Evolutionary conservation across 225 moss, liverwort and hornwort genomes (phyloP).

Genomic region (Polytrichum commune): DNA sequence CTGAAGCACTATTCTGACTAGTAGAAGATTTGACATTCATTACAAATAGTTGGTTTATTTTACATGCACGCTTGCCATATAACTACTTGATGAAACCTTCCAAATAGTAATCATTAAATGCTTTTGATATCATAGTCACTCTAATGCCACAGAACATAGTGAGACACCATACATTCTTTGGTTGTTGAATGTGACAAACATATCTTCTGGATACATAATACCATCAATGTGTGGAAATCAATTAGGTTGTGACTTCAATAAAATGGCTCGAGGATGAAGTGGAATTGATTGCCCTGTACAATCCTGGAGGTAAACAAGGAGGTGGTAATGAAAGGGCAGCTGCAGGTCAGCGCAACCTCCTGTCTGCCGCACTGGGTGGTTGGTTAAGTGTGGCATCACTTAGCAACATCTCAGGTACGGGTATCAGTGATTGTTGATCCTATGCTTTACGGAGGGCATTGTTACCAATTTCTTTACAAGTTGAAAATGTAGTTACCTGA

Average conservation of each 20-base stretch:
- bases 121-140: no score
- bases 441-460: slow-evolving; percentile 7
- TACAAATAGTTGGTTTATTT: no score
- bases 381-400: slow-evolving; percentile 52
- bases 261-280: slow-evolving; percentile 86
- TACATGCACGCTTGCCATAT: no score
- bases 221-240: neutral
- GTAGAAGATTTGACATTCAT: no score
- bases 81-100: no score
- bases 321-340: slow-evolving; percentile 59
- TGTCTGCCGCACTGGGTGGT: slow-evolving; percentile 65
- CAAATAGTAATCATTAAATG: no score
- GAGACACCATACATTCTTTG: no score
- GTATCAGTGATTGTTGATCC: slow-evolving; percentile 5
- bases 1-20: no score
- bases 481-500: no score
- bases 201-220: no score
- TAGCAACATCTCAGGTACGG: slow-evolving; percentile 70
- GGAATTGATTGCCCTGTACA: slow-evolving; percentile 69
- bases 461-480: neutral
- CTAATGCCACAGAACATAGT: no score
- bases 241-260: slow-evolving; percentile 72
- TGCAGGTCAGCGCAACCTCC: slow-evolving; percentile 55
- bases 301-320: slow-evolving; percentile 48
- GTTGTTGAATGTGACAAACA: no score